Evolutionary conservation across 2,329 filamentous ascomycete species (phyloP).

Genomic region (Phyllosticta paracitricarpa): DNA sequence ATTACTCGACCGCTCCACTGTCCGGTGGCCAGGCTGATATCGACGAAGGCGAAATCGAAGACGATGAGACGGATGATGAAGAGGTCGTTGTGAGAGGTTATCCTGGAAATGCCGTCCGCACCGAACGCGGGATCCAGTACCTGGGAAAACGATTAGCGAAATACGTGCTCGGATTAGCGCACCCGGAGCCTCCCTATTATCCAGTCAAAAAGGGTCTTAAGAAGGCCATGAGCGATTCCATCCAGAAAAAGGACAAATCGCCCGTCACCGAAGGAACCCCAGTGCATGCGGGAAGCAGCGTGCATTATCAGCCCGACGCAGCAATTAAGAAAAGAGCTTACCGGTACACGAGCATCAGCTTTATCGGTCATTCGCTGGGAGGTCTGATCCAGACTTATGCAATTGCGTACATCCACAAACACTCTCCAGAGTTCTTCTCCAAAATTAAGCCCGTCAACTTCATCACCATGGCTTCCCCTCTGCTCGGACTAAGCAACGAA

Average conservation of each 20-base stretch:
- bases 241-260: slow-evolving; percentile 34
- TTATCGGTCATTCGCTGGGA: slow-evolving; percentile 84
- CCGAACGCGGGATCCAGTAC: slow-evolving; percentile 93
- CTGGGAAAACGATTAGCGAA: slow-evolving; percentile 88
- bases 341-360: slow-evolving; percentile 87
- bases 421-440: slow-evolving; percentile 84
- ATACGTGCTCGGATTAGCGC: slow-evolving; percentile 81
- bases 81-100: slow-evolving; percentile 86
- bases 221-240: slow-evolving; percentile 33
- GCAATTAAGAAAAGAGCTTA: slow-evolving; percentile 51
- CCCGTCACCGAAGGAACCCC: slow-evolving; percentile 38
- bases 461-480: slow-evolving; percentile 75
- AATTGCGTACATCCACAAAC: slow-evolving; percentile 92
- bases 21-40: slow-evolving; percentile 42
- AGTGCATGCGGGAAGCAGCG: slow-evolving; percentile 52
- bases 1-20: slow-evolving; percentile 34
- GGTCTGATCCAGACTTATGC: slow-evolving; percentile 89
- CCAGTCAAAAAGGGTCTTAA: slow-evolving; percentile 50
- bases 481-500: slow-evolving; percentile 88
- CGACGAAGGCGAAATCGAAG: slow-evolving; percentile 27
- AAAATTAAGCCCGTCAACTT: slow-evolving; percentile 84
- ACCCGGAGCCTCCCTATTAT: slow-evolving; percentile 83
- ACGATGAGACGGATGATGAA: slow-evolving; percentile 61
- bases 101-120: slow-evolving; percentile 78
- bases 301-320: slow-evolving; percentile 40